Conservation (phyloP, 768 basidiomycete species). For the Sporobolomyces roseus region DNA sequence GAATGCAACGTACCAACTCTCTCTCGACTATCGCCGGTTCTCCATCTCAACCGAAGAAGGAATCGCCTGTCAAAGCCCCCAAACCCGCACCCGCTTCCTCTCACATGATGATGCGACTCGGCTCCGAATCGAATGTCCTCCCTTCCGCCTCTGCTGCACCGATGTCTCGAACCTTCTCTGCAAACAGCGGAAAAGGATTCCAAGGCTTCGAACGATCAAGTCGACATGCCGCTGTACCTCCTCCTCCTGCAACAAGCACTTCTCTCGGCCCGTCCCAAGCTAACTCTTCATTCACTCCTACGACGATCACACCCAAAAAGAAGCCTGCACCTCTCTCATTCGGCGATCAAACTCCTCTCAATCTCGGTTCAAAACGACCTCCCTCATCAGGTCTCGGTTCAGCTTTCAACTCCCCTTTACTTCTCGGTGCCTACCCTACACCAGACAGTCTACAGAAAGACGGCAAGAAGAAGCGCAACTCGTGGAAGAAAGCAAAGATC, state of each 20-base stretch:
- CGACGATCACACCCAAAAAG: too few species aligned
- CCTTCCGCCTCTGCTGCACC: background rate
- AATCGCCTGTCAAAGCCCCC: background rate
- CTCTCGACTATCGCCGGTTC: conserved; percentile 38
- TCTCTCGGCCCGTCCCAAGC: background rate
- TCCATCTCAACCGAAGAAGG: conserved; percentile 27
- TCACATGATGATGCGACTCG: conserved; percentile 25
- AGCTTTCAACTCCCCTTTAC: conserved; percentile 29
- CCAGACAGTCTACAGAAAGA: conserved; percentile 14
- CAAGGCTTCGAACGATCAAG: background rate
- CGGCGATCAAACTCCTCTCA: conserved; percentile 6
- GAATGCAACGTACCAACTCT: conserved; percentile 34
- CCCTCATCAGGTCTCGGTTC: conserved; percentile 21
- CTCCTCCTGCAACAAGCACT: background rate
- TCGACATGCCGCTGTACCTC: background rate
- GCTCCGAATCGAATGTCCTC: conserved; percentile 23
- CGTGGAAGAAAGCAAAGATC: conserved; percentile 32
- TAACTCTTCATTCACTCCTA: conserved; percentile 2
- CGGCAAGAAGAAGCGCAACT: conserved; percentile 11
- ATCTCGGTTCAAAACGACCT: conserved; percentile 4
- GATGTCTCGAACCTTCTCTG: conserved; percentile 13
- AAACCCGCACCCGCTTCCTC: background rate
- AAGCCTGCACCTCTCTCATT: conserved; percentile 1
- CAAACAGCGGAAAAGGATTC: background rate
- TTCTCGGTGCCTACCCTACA: conserved; percentile 25